Conservation (phyloP, 2,329 filamentous ascomycete genomes). For the Dactylellina drechsleri region DNA sequence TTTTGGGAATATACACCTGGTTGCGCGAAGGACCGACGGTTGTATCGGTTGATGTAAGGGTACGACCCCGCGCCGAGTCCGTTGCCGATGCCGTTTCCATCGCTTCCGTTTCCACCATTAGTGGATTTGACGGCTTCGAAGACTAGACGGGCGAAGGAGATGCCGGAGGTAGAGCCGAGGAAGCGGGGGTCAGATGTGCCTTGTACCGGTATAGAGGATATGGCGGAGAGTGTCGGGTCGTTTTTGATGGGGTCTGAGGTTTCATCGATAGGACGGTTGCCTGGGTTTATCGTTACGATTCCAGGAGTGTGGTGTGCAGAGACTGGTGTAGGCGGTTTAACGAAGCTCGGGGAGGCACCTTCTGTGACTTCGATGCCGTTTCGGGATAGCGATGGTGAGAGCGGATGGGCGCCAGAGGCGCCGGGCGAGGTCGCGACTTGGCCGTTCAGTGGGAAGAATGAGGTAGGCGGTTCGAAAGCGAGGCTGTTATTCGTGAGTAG, state of each 20-base stretch:
- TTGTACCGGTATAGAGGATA: conserved; percentile 69
- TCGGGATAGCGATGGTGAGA: conserved; percentile 39
- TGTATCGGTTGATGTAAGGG: conserved; percentile 64
- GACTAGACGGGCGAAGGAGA: conserved; percentile 92
- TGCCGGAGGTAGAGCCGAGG: conserved; percentile 84
- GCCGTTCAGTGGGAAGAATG: conserved; percentile 68
- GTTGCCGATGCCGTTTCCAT: conserved; percentile 37
- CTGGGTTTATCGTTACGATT: conserved; percentile 51
- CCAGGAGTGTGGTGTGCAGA: conserved; percentile 44
- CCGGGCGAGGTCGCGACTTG: conserved; percentile 66
- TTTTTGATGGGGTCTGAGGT: conserved; percentile 59
- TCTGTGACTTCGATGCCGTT: conserved; percentile 36
- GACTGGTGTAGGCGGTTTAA: conserved; percentile 48
- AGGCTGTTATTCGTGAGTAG: conserved; percentile 76
- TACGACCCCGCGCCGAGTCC: conserved; percentile 29
- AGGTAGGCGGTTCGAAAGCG: conserved; percentile 72
- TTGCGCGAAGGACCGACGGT: conserved; percentile 61
- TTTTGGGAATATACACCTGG: conserved; percentile 58
- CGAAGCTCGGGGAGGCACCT: conserved; percentile 40
- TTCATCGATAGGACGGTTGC: conserved; percentile 58
- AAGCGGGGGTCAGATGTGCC: conserved; percentile 75
- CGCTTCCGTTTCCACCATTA: conserved; percentile 36
- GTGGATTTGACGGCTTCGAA: conserved; percentile 87
- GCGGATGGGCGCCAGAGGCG: conserved; percentile 29
- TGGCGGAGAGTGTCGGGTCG: conserved; percentile 57